Base-by-base conservation (phyloP, 176 grass and related monocot genomes). In the Zizania latifolia region DNA sequence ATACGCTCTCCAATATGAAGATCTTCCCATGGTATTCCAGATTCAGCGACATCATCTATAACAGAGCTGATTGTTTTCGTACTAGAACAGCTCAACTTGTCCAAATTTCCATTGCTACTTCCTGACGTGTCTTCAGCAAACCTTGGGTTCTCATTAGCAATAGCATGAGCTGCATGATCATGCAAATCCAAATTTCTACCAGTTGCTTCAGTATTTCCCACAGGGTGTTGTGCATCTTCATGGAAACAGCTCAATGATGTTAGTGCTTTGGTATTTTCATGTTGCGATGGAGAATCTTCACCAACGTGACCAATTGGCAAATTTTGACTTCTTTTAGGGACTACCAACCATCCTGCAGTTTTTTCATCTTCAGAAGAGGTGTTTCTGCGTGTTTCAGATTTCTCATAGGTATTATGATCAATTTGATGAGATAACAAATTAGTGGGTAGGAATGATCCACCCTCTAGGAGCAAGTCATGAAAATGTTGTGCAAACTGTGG, bases 1-100 rank as follows among this genome's bases (percentile, higher is more conserved):
- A 99, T 99, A 21, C 95, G 89, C 21, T 99, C 95, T 68, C 92
- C 95, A 80, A 99, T 72, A 51, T 89, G 79, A 88, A 99, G 91
- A 90, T 99, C 92, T 50, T 99, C 95, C 95, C 95, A 99, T 38
- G 84, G 89, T 88, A 99, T 99, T 85, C 88, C 92, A 53, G 62
- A 78, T 75, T 99, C 95, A 41, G 83, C 84, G 70, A 89, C 78
- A 26, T 83, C 82, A 75, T 94, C 89, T 39, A 98, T 86, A 80
- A 86, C 69, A 71, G 89, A 85, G 64, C 86, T 88, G 76, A 85
- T 78, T 64, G 81, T 87, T 85, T 93, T 83, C 8, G 31, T 65
- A 53, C 70, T 89, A 85, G 78, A 79, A 71, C 68, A 68, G 56
- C 78, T 81, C 48, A 84, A 51, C 17, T 58, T 83, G 58, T 78